A percentile compares a stretch with the other conserved stretches of the same genome.
These are phyloP conservation scores for Trichosanthes cucumerina DNA, from an alignment of 306 rosid species.

Conservation along the genomic window DNA sequence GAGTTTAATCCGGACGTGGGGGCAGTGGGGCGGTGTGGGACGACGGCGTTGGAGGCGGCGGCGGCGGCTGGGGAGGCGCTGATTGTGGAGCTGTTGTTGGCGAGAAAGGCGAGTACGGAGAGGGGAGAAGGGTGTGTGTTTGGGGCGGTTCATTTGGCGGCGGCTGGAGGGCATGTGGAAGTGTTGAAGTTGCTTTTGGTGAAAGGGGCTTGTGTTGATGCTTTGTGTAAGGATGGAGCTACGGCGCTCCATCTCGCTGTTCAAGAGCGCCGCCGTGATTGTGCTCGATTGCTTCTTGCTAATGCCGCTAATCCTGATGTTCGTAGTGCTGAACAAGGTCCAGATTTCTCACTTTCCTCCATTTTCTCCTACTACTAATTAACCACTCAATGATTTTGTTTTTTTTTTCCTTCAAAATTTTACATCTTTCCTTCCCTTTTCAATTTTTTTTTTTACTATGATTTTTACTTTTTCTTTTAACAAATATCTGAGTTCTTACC, in stretches of 20 bases:
- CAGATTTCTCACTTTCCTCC: constrained; percentile 6
- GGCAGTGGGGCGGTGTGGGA: constrained; percentile 29
- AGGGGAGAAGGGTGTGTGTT: constrained; percentile 28
- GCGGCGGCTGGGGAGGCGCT: constrained; percentile 38
- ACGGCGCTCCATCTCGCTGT: constrained; percentile 68
- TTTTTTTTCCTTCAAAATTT: no score
- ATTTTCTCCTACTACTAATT: no score
- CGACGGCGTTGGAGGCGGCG: constrained; percentile 57
- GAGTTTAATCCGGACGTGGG: constrained; percentile 60
- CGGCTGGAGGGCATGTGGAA: constrained; percentile 51
- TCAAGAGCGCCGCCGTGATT: constrained; percentile 42
- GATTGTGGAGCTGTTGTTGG: constrained; percentile 67
- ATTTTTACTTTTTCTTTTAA: no score
- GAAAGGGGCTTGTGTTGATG: constrained; percentile 53
- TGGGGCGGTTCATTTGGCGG: constrained; percentile 57
- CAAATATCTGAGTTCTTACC: no score
- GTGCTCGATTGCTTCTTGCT: constrained; percentile 49
- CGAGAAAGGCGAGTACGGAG: constrained; percentile 46
- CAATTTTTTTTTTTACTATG: no score
- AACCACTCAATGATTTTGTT: no score
- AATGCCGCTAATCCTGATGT: constrained; percentile 40
- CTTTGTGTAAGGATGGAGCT: constrained; percentile 44
- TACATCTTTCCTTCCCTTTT: no score
- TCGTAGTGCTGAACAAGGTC: constrained; percentile 33
- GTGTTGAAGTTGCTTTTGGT: constrained; percentile 56